Conservation (phyloP, 2,329 filamentous ascomycete species). For the Graphilbum sp. region DNA sequence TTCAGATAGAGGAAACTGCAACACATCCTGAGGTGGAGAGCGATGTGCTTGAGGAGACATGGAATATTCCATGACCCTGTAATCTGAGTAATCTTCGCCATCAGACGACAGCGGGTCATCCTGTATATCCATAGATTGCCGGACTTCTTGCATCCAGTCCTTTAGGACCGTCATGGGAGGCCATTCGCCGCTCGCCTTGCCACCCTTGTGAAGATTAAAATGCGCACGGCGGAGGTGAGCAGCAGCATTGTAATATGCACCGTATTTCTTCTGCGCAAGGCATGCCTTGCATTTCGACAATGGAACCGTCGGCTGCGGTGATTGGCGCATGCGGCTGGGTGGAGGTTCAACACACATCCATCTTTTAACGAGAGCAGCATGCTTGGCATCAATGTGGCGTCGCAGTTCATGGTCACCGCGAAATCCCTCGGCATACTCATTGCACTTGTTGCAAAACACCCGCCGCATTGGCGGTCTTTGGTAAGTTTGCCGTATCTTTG, state of each 20-base stretch:
- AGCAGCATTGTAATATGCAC: constrained; percentile 86
- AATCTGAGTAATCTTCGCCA: constrained; percentile 31
- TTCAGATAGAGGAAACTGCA: neutral
- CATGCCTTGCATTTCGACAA: constrained; percentile 68
- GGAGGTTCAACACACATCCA: constrained; percentile 42
- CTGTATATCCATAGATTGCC: constrained; percentile 28
- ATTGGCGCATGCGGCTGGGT: constrained; percentile 13
- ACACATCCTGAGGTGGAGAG: constrained; percentile 11
- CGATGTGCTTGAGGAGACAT: constrained; percentile 10
- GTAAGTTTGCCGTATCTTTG: constrained; percentile 26
- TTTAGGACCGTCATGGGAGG: constrained; percentile 41
- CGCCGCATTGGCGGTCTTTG: constrained; percentile 36
- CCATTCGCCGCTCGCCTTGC: constrained; percentile 37
- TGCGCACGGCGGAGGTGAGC: constrained; percentile 79
- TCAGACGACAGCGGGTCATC: constrained; percentile 32
- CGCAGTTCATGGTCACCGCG: constrained; percentile 71
- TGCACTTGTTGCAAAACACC: constrained; percentile 55
- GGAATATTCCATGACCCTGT: constrained; percentile 14
- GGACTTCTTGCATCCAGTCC: constrained; percentile 44
- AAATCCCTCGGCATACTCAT: constrained; percentile 62
- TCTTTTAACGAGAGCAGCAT: constrained; percentile 39
- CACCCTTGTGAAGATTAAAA: constrained; percentile 52
- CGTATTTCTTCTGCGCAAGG: constrained; percentile 60
- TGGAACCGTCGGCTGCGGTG: constrained; percentile 32
- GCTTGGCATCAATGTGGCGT: constrained; percentile 50